Evolutionary conservation across 2,329 filamentous ascomycete species (phyloP), one percentile per base, ranked within the genome.

Genomic region (Alternaria novae-zelandiae): DNA sequence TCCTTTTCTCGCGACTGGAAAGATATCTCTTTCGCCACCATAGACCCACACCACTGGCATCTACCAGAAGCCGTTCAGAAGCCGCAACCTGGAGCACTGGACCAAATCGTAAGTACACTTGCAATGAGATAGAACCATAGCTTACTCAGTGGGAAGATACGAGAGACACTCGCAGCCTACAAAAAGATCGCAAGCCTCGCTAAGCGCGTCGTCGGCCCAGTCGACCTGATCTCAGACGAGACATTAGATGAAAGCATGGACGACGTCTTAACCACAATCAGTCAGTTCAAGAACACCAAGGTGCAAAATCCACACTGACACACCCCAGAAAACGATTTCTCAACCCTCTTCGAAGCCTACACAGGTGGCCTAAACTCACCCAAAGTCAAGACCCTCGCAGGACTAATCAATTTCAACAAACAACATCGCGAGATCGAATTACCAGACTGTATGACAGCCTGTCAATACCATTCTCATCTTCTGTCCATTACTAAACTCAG

Each of bases 391-490:
- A 41, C 36, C 36, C n/a, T 41, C 0, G 0, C 0, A n/a, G n/a
- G 17, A 2, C 3, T 41, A 3, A 41, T 41, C 9, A 1, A 41
- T 0, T 41, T n/a, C 36, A 41, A 17, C n/a, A n/a, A 41, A 17
- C 1, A 3, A 6, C 2, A 41, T 41, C 9, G 36, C 9, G 5
- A 41, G 1, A 17, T 41, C 8, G 36, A 41, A 0, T 6, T 41
- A 41, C 36, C 36, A 41, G 32, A 10, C 0, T 2, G 36, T 41
- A 17, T 17, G 36, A 41, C 15, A 10, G 2, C 5, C 8, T 1
- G 2, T 0, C 0, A 11, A 41, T 41, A 3, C 2, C 15, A 1
- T 6, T 0, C 4, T 17, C n/a, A 41, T 17, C n/a, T 41, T 0
- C 8, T 41, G 8, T 17, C 6, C n/a, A 41, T 5, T 0, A 3